Conservation (phyloP, 208 protist species). For the Leishmania guyanensis region DNA sequence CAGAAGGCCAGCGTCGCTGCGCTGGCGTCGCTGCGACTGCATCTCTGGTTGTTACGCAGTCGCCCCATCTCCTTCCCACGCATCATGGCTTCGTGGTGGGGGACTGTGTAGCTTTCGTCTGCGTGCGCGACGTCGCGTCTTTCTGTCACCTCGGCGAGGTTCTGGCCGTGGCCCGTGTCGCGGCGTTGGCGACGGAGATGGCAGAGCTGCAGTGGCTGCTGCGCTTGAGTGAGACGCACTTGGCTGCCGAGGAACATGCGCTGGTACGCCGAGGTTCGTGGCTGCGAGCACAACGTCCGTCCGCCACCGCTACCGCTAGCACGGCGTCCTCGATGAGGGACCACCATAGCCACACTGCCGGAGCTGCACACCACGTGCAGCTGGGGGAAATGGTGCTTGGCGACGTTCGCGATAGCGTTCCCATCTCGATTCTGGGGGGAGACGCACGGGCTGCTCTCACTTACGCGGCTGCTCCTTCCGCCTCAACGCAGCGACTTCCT, state of each 20-base stretch:
- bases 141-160: constrained; percentile 10
- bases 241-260: constrained; percentile 16
- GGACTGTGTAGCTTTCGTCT: constrained; percentile 19
- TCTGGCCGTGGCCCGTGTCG: constrained; percentile 23
- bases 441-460: neutral
- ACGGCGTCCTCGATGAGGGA: neutral
- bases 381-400: constrained; percentile 25
- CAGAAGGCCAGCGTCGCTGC: neutral
- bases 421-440: neutral
- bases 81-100: neutral
- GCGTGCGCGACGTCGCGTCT: neutral
- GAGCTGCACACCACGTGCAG: neutral
- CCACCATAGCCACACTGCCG: neutral
- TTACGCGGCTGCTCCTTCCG: neutral
- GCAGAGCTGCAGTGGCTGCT: constrained; percentile 31
- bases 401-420: constrained; percentile 11
- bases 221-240: constrained; percentile 21
- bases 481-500: constrained; percentile 5
- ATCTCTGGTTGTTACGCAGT: neutral
- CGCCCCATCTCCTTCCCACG: neutral
- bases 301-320: neutral
- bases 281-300: constrained; percentile 4
- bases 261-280: constrained; percentile 33
- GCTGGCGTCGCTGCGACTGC: neutral
- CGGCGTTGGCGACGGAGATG: neutral